Evolutionary conservation across 73 alveolate species (phyloP).

Genomic region (Diophrys appendiculata): DNA sequence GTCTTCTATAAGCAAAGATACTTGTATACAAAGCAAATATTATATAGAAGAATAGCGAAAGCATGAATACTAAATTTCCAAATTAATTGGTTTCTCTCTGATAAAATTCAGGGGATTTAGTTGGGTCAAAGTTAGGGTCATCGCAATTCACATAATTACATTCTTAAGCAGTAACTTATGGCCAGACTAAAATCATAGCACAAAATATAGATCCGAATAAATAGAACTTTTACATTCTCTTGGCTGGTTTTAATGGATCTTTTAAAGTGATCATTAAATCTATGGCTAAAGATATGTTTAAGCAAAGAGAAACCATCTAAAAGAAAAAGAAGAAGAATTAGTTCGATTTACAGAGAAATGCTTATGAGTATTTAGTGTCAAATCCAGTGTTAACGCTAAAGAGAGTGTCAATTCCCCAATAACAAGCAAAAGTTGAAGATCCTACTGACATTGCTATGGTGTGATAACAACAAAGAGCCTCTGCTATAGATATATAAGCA

Average conservation of each 20-base stretch:
- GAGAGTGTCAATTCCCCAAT: not conserved
- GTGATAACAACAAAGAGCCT: slow-evolving; percentile 34
- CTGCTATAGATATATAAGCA: slow-evolving; percentile 46
- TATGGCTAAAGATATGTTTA: slow-evolving; percentile 42
- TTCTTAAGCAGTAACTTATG: too few species aligned
- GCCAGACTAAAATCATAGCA: too few species aligned
- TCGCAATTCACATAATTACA: too few species aligned
- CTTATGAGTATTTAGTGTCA: too few species aligned
- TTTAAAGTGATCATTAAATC: slow-evolving; percentile 2
- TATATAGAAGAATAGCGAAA: slow-evolving; percentile 29
- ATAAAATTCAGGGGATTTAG: too few species aligned
- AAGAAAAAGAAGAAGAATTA: too few species aligned
- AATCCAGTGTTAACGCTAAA: too few species aligned
- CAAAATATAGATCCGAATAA: not conserved
- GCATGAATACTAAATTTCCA: slow-evolving; percentile 19
- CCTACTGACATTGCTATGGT: slow-evolving; percentile 25
- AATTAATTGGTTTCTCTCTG: too few species aligned
- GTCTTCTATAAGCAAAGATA: slow-evolving; percentile 36
- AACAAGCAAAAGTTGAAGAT: slow-evolving; percentile 9
- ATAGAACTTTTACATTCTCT: slow-evolving; percentile 11
- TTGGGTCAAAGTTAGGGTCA: too few species aligned
- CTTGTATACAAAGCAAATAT: slow-evolving; percentile 36
- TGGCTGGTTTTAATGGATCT: slow-evolving; percentile 2
- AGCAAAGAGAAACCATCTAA: slow-evolving; percentile 42
- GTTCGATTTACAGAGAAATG: too few species aligned